These are phyloP conservation scores for Volutella citrinella DNA, from an alignment of 2,329 filamentous ascomycete genomes.

Conservation along the genomic window DNA sequence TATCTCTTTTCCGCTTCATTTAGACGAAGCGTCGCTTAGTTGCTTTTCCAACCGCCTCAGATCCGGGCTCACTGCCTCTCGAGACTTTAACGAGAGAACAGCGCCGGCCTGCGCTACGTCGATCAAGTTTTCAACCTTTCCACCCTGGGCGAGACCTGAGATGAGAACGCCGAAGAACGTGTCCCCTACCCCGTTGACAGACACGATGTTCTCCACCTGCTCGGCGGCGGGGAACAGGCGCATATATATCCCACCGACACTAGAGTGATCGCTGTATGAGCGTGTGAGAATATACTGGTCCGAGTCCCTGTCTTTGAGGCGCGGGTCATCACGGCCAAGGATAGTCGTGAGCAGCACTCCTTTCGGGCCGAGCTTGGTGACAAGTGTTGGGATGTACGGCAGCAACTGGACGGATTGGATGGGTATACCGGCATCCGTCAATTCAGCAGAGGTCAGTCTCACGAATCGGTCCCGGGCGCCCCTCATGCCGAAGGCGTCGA, in stretches of 20 bases:
- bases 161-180: conserved; percentile 85
- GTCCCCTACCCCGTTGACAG: conserved; percentile 92
- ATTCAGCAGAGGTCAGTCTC: conserved; percentile 58
- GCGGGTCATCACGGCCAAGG: conserved; percentile 63
- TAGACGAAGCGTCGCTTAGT: conserved; percentile 29
- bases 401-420: conserved; percentile 81
- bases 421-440: conserved; percentile 79
- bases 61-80: conserved; percentile 66
- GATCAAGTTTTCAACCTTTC: conserved; percentile 60
- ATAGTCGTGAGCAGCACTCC: conserved; percentile 76
- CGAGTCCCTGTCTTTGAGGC: conserved; percentile 59
- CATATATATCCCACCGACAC: conserved; percentile 81
- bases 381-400: conserved; percentile 80
- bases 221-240: conserved; percentile 64
- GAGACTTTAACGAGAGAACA: conserved; percentile 71
- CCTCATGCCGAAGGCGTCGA: conserved; percentile 76
- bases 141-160: conserved; percentile 67
- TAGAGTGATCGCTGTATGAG: conserved; percentile 47
- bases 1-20: too few species aligned
- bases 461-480: conserved; percentile 72
- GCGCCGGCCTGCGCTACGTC: conserved; percentile 79
- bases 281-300: conserved; percentile 71
- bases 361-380: conserved; percentile 76
- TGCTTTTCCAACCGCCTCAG: conserved; percentile 45
- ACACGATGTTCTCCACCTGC: conserved; percentile 69